A percentile compares a stretch with the other conserved stretches of the same genome.
These are phyloP conservation scores for Rhodosporidiobolus odoratus DNA, from an alignment of 768 basidiomycete species.

Conservation along the genomic window DNA sequence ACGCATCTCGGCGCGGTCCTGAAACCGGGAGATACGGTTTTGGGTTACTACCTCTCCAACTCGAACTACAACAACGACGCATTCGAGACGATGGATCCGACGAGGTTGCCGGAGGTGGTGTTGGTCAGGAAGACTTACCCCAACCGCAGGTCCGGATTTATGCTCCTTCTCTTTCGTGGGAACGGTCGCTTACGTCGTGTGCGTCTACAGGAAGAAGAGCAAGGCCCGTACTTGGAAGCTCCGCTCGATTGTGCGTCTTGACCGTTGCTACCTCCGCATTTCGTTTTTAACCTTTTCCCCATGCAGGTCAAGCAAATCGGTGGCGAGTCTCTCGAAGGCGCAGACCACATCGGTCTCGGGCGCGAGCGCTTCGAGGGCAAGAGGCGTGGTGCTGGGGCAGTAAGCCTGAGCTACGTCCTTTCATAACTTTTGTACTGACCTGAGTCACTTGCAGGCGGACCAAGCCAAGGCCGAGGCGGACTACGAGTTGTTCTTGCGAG, in stretches of 20 bases:
- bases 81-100: constrained; percentile 52
- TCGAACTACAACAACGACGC: constrained; percentile 89
- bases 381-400: constrained; percentile 21
- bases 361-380: constrained; percentile 20
- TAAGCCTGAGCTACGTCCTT: neutral
- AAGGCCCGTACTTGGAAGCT: constrained; percentile 73
- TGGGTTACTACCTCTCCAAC: constrained; percentile 83
- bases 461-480: constrained; percentile 83
- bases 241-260: constrained; percentile 77
- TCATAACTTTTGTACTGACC: neutral
- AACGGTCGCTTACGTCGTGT: too few species aligned
- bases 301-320: constrained; percentile 57
- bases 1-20: constrained; percentile 90
- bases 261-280: too few species aligned
- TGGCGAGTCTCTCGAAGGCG: constrained; percentile 55
- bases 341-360: constrained; percentile 58
- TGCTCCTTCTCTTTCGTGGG: neutral
- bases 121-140: constrained; percentile 95
- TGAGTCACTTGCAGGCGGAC: constrained; percentile 13
- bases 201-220: neutral
- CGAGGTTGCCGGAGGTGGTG: constrained; percentile 80
- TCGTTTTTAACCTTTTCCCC: too few species aligned
- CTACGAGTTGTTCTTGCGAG: constrained; percentile 90
- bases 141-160: constrained; percentile 67
- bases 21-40: constrained; percentile 87